Base-by-base conservation (phyloP, 306 rosid species). In the Pyrus bretschneideri region DNA sequence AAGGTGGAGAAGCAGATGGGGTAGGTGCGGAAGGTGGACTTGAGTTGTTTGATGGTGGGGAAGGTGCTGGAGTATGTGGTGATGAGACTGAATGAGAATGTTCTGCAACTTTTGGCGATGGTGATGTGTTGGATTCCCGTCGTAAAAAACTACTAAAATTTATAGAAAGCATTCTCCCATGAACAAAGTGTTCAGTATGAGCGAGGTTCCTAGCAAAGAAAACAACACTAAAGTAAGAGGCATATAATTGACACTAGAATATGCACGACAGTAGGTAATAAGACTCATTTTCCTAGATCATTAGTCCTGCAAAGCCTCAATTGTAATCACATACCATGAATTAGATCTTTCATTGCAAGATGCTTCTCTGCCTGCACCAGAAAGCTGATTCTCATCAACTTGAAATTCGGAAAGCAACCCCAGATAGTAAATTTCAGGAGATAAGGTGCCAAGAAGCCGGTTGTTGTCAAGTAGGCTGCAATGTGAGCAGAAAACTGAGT, bases 391-490 rank as follows among this genome's bases (percentile, higher is more conserved):
- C 85, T 92, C 91, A 63, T 90, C 96, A 33, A 83, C 92, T 90
- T 89, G 99, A 84, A 70, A 83, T 83, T 92, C 91, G 59, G 97
- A 95, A 84, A 88, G 69, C 79, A 84, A 10, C 84, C 60, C 79
- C 75, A 89, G 80, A 75, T 71, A 65, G 75, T 79, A 72, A 73
- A 92, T 86, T 81, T 90, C 96, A 58, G 89, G 93, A 73, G 96
- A 78, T 65, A 85, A 84, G 55, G 82, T 83, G 75, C 85, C 83
- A 67, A 95, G 92, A 83, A 81, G 83, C 67, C 76, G 82, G 83
- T 95, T 95, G 82, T 86, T 88, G 81, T 95, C 98, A 85, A 95
- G 77, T 75, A 95, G 83, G 74, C 98, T 95, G 89, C 86, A 91
- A 74, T 21, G 46, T 13, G 54, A 57, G 71, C 61, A 60, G 21